Conservation (phyloP, 2,329 filamentous ascomycete genomes). For the Sporothrix brasiliensis region DNA sequence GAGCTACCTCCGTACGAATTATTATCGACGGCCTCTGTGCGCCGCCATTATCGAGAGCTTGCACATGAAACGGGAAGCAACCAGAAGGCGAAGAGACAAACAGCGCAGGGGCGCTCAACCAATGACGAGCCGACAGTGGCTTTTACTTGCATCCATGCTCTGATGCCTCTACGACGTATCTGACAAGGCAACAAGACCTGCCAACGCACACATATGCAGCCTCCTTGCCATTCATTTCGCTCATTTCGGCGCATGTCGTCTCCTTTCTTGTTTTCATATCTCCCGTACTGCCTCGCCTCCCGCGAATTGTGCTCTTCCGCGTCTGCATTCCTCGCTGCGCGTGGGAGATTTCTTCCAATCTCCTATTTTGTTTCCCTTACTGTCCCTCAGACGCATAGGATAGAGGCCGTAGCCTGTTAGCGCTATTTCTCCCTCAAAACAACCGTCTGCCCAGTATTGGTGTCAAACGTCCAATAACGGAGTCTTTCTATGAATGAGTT, state of each 20-base stretch:
- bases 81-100: not conserved
- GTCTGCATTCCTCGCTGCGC: conserved; percentile 22
- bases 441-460: not conserved
- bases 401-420: not conserved
- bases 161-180: no score
- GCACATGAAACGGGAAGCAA: conserved; percentile 24
- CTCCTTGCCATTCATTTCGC: not conserved
- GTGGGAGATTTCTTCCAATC: conserved; percentile 18
- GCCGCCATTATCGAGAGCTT: not conserved
- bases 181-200: not conserved
- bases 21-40: no score
- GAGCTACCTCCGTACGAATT: not conserved
- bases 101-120: not conserved
- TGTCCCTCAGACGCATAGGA: conserved; percentile 3
- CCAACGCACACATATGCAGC: conserved; percentile 24
- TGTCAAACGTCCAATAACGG: no score
- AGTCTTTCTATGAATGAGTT: not conserved
- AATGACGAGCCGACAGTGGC: not conserved
- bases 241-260: not conserved
- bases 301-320: conserved; percentile 16
- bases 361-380: not conserved
- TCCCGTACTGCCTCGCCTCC: not conserved
- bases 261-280: not conserved
- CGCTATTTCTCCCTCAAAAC: not conserved
- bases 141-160: not conserved